Base-by-base conservation (phyloP, 202 grass and related monocot genomes). In the Setaria italica region DNA sequence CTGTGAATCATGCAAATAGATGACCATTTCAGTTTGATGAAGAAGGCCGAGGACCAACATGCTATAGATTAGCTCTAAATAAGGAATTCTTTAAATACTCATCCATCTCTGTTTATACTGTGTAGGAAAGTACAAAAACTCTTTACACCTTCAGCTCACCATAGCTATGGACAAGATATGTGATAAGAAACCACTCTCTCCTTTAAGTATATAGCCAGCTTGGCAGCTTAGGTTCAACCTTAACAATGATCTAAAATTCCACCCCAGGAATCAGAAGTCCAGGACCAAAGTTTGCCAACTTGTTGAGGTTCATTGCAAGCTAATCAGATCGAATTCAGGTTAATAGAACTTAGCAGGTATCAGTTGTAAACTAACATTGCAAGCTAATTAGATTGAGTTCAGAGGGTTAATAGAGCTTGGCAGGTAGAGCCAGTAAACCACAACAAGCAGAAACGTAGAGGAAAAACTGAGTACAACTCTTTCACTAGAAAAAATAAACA, bases 1-100 rank as follows among this genome's bases (percentile, higher is more conserved):
- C 93, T 99, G 82, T 60, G 91, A 77, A 34, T 78, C 11, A 45
- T 75, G 35, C 59, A 83, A 90, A 90, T 17, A 85, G 55, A 76
- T 33, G 14, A 50, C 9, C 34, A 76, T 49, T 43, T 76, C 11
- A 77, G 29, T 29, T 76, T 5, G 2, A 25, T 5, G 43, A 25
- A 25, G 4, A 37, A 62, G 70, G 63, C 49, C 42, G 20, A 21
- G 35, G 15, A 42, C 15, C 12, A 12, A 21, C 30, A 21, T 58
- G 2, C 9, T 47, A 65, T 8, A 34, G 12, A 69, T 10, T 29
- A 82, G 54, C 34, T 29, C 15, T 34, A 63, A 50, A 55, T 55
- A 65, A 49, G 5, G 3, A 7, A 83, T 21, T 68, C 2, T 62
- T 45, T 39, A 84, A 9, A 66, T 10, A 77, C 33, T 67, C 32